These are phyloP conservation scores for Cladobotryum mycophilum DNA, from an alignment of 2,329 filamentous ascomycete genomes.

Conservation along the genomic window DNA sequence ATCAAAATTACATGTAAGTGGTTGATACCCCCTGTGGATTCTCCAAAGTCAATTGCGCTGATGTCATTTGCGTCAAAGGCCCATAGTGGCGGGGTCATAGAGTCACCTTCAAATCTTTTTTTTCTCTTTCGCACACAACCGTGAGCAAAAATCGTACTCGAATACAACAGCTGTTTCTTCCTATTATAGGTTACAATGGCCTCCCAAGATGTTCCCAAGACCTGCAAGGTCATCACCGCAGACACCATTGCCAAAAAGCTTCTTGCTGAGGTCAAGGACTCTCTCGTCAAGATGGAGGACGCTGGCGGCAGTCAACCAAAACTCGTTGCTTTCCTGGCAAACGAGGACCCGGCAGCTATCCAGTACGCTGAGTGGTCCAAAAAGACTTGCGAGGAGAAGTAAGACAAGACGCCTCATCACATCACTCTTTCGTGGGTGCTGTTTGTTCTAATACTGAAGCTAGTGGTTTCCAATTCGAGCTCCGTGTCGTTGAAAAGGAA, in stretches of 20 bases:
- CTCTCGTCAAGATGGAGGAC: constrained; percentile 63
- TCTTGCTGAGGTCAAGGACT: constrained; percentile 69
- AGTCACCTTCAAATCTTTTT: constrained; percentile 2
- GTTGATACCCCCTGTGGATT: no score
- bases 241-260: constrained; percentile 79
- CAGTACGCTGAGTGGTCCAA: constrained; percentile 97
- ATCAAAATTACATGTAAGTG: no score
- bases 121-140: neutral
- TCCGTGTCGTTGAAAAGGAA: constrained; percentile 79
- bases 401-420: constrained; percentile 35
- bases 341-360: constrained; percentile 80
- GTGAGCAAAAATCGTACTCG: constrained; percentile 1
- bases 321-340: constrained; percentile 87
- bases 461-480: constrained; percentile 84
- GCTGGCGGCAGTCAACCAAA: constrained; percentile 54
- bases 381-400: constrained; percentile 96
- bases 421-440: neutral
- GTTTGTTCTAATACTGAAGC: neutral
- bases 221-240: constrained; percentile 91
- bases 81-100: constrained; percentile 8
- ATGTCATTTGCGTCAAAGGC: constrained; percentile 6
- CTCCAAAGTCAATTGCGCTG: constrained; percentile 3
- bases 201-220: constrained; percentile 44
- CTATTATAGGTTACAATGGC: constrained; percentile 19
- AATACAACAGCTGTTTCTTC: neutral